Evolutionary conservation across 176 grass and related monocot genomes (phyloP).

Genomic region (Oryza glaberrima): DNA sequence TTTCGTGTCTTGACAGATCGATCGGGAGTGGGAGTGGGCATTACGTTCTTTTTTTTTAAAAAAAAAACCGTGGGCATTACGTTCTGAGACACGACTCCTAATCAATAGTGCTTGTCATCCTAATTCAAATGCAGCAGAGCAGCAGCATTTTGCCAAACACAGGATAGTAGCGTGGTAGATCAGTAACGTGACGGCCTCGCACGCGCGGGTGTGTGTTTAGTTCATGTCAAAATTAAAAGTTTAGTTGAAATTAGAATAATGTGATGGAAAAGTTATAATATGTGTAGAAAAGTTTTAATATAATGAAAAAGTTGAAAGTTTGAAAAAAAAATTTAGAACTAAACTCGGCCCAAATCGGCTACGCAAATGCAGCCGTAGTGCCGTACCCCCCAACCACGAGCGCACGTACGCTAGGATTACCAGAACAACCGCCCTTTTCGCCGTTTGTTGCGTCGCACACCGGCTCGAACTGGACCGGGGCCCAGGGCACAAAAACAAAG

Average conservation of each 20-base stretch:
- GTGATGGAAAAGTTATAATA: rapidly evolving
- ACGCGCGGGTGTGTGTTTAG: too few relatives aligned
- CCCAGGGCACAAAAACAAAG: neutral
- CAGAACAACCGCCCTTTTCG: neutral
- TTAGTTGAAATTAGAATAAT: too few relatives aligned
- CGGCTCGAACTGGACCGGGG: too few relatives aligned
- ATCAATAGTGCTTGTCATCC: neutral
- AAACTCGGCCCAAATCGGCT: neutral
- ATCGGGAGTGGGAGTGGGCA: neutral
- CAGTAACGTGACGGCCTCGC: neutral
- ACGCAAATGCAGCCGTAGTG: neutral
- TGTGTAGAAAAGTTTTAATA: too few relatives aligned
- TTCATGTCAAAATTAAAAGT: too few relatives aligned
- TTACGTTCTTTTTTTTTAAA: neutral
- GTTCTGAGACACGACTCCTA: neutral
- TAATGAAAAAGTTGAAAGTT: too few relatives aligned
- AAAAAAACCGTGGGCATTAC: neutral
- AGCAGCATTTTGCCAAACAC: neutral
- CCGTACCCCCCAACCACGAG: too few relatives aligned
- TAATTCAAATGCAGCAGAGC: neutral
- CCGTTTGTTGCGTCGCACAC: too few relatives aligned
- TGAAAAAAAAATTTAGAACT: too few relatives aligned
- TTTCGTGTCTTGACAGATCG: neutral
- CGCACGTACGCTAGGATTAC: neutral
- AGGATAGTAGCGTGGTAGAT: neutral